Percentiles rank a stretch among this genome's conserved stretches.
phyloP scores from a whole-genome alignment of 768 basidiomycete species.

The Termitomyces sp. region DNA sequence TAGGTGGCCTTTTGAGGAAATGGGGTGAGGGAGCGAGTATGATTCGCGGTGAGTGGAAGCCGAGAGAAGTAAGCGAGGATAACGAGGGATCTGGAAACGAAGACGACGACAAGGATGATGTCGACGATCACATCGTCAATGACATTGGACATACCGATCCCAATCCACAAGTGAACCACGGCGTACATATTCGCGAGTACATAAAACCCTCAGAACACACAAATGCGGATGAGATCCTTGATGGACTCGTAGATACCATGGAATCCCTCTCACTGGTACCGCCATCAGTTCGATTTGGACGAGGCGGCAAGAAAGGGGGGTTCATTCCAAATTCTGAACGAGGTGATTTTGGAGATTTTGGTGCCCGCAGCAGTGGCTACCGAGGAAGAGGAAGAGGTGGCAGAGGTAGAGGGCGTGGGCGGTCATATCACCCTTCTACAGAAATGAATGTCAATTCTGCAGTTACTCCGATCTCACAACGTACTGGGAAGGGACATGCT shows the following conservation, averaged over 20 bases:
- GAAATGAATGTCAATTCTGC: conserved; percentile 14
- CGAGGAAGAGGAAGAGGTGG: conserved; percentile 16
- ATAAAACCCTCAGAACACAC: neutral
- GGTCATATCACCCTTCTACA: neutral
- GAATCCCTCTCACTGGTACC: conserved; percentile 57
- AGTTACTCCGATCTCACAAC: conserved; percentile 2
- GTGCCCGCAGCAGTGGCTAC: neutral
- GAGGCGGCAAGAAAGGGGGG: conserved; percentile 57
- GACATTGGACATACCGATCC: conserved; percentile 19
- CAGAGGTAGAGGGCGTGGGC: conserved; percentile 17
- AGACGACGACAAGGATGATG: conserved; percentile 18
- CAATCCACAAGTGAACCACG: neutral
- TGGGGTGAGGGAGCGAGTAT: conserved; percentile 87
- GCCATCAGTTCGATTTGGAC: conserved; percentile 64
- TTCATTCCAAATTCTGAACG: conserved; percentile 32
- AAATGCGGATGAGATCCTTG: conserved; percentile 27
- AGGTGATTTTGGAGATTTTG: neutral
- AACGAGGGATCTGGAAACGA: conserved; percentile 23
- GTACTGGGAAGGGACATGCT: conserved; percentile 15
- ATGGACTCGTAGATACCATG: conserved; percentile 44
- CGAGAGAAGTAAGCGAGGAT: conserved; percentile 22
- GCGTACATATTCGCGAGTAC: conserved; percentile 5
- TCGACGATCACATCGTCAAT: conserved; percentile 17
- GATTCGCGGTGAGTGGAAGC: conserved; percentile 69
- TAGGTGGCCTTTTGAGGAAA: conserved; percentile 69